Base-by-base conservation (phyloP, 2,329 filamentous ascomycete genomes). In the Fusarium euwallaceae region DNA sequence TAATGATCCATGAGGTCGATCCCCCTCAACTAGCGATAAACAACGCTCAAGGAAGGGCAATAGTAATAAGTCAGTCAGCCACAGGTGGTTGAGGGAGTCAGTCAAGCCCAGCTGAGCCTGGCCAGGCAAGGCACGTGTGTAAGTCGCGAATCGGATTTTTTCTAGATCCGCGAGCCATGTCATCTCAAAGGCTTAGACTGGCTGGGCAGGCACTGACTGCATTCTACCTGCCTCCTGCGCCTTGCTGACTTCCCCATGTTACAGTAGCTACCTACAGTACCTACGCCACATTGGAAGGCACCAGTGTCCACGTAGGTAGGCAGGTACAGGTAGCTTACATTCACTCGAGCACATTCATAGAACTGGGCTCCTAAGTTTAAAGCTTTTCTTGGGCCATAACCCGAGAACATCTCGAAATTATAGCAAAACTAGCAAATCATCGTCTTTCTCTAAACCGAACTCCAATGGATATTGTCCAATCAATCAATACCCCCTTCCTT, bases 391-490 rank as follows among this genome's bases (percentile, higher is more conserved):
- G 22, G 61, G 16, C 29, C 45, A 20, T 48, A 45, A 63, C 51
- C 29, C 20, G 22, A n/a, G 32, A 32, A 37, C 22, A 64, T 69
- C 55, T 68, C 58, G 60, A 55, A 64, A 63, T 67, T 56, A 45
- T 61, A 27, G 16, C 34, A 48, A 45, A 34, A 56, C 63, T 22
- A 64, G 20, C 37, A 20, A 53, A 53, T 32, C 48, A 53, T 32
- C 48, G 14, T 20, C 48, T 66, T 63, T 63, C 45, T 66, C 45
- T 41, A 59, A 65, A 41, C 59, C 70, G 36, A 64, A 51, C 62
- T 55, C 34, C 63, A 45, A 64, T 61, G 41, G 66, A 55, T 73
- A 75, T 75, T 64, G 68, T 62, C 58, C 61, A 70, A 67, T 51
- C 45, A 68, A 32, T 12, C 27, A 53, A 53, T 53, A 60, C 61